Evolutionary conservation across 75 land plant genomes (phyloP), one percentile per base, ranked within the genome.

Genomic region (Selaginella tamariscina): DNA sequence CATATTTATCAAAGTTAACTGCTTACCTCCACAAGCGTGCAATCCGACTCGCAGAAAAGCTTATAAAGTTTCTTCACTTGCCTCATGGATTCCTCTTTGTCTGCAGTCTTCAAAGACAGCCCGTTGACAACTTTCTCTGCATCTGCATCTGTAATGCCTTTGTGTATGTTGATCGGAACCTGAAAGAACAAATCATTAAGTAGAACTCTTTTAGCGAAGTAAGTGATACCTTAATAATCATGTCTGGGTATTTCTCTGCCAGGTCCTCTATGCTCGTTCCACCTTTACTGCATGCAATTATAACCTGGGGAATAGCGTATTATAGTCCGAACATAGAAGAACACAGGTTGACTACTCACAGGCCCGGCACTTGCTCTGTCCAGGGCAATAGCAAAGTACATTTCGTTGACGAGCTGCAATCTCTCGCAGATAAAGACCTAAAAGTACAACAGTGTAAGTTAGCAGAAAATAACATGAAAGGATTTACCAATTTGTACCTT

Each of bases 231-330:
- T 90, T 95, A 8, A 90, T 78, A 55, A 95, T 95, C 96, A 80
- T 83, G 57, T 95, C 91, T 44, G 99, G 99, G 70, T 77, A 87
- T 72, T 90, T 83, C 75, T 95, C 99, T 5, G 99, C 99, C 75
- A 95, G 88, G 71, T 95, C 99, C 70, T 95, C 99, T 56, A 95
- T 95, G 85, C 92, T 90, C 56, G 97, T 95, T 56, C 99, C 99
- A 64, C 99, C 99, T 70, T 95, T 85, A 24, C 80, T 73, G 64
- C 97, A 95, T 27, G 88, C 92, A 72, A 95, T 87, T 13, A 95
- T 95, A 39, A 95, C 76, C 99, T 95, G 82, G 49, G 5, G 15
- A 39, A 39, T 5, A 39, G 11, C 5, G 49, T 15, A 39, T 39
- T 5, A 5, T 5, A 39, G 15, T 39, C 49, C 5, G 49, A 39